Evolutionary conservation across 768 basidiomycete species (phyloP).

Genomic region (Boletus insuetus): DNA sequence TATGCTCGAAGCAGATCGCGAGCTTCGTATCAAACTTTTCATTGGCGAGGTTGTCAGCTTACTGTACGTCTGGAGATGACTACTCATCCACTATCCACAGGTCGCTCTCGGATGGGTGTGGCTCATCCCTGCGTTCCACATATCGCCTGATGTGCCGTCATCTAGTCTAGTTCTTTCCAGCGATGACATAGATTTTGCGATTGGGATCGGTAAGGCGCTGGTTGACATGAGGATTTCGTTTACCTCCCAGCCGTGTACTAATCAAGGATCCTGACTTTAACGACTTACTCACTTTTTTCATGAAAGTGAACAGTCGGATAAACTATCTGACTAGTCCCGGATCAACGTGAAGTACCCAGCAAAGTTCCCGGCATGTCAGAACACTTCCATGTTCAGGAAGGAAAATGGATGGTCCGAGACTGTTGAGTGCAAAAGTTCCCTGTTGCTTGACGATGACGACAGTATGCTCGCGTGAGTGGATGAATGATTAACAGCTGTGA

Average conservation of each 20-base stretch:
- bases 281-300: too few species aligned
- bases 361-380: too few species aligned
- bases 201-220: constrained; percentile 67
- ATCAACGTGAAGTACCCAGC: too few species aligned
- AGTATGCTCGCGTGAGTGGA: too few species aligned
- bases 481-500: too few species aligned
- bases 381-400: too few species aligned
- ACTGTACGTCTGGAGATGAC: neutral
- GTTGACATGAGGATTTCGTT: constrained; percentile 65
- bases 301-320: too few species aligned
- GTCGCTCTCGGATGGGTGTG: constrained; percentile 83
- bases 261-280: neutral
- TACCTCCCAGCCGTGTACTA: constrained; percentile 41
- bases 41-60: constrained; percentile 57
- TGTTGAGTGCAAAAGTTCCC: too few species aligned
- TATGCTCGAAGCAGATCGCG: constrained; percentile 61
- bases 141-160: constrained; percentile 48
- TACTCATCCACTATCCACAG: constrained; percentile 30
- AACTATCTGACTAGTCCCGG: too few species aligned
- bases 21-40: constrained; percentile 69
- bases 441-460: too few species aligned
- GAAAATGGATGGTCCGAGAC: too few species aligned
- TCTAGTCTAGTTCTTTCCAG: constrained; percentile 43
- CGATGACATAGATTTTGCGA: constrained; percentile 74
- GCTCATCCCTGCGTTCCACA: constrained; percentile 84